Conservation (phyloP, 495 filamentous ascomycete genomes). For the Tetracladium setigerum region DNA sequence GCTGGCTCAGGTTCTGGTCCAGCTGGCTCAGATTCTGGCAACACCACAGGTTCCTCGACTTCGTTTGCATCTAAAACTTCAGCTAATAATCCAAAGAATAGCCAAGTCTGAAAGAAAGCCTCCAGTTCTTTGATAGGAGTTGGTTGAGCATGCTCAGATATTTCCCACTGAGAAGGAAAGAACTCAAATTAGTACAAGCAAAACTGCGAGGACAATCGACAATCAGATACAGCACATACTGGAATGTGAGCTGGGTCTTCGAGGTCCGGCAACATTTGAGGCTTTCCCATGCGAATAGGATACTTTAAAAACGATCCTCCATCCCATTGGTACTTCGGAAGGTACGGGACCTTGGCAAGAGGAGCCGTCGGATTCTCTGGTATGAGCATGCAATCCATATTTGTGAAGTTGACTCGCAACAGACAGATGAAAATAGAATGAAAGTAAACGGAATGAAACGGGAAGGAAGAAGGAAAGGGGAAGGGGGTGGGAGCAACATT, state of each 20-base stretch:
- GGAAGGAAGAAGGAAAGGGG: too few species aligned
- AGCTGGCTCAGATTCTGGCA: background rate
- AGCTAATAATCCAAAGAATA: conserved; percentile 10
- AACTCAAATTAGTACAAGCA: too few species aligned
- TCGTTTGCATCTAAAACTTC: conserved; percentile 8
- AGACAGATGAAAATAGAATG: too few species aligned
- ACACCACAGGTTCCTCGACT: background rate
- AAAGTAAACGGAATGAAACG: too few species aligned
- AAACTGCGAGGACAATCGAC: too few species aligned
- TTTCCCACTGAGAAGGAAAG: background rate
- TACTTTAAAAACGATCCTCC: conserved; percentile 6
- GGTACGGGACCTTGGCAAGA: conserved; percentile 7
- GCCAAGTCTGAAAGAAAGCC: conserved; percentile 11
- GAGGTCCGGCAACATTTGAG: background rate
- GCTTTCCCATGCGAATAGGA: conserved; percentile 5
- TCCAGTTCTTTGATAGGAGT: conserved; percentile 3
- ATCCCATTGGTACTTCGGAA: conserved; percentile 3
- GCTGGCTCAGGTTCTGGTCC: too few species aligned
- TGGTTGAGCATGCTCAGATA: background rate
- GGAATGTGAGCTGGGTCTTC: background rate
- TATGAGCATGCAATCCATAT: background rate
- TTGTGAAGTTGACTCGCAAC: background rate
- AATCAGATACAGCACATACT: too few species aligned
- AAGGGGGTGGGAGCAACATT: too few species aligned
- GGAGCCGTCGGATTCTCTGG: background rate